Base-by-base conservation (phyloP, 164 flowering plant genomes). In the Malania oleifera region DNA sequence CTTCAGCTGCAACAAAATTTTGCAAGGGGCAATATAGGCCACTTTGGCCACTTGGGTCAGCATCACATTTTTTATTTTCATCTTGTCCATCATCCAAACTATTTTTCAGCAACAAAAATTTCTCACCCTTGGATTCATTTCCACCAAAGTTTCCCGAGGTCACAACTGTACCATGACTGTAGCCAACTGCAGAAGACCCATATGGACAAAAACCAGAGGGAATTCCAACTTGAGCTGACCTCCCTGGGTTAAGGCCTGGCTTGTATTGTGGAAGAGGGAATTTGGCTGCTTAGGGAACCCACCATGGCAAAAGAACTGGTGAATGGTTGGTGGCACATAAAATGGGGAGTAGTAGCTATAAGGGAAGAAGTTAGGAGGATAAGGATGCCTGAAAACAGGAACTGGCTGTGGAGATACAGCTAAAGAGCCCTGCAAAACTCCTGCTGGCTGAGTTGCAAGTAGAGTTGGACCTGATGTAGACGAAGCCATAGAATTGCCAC, bases 211-310 rank as follows among this genome's bases (percentile, higher is more conserved):
- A 79, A 7, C 67, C 74, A 56, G 79, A 55, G 18, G 72, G 72
- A 45, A 77, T 52, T 34, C 73, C 77, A 43, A 62, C 23, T 24
- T 72, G 79, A 48, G 65, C 17, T 48, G 64, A 54, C 43, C 66
- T 81, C 55, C 69, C 79, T 6, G 65, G 46, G 52, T 65, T 65
- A 18, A 52, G 19, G 39, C 71, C 76, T 4, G 73, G 65, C 65
- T 77, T 77, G 53, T 58, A 57, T 22, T 61, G 69, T 24, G 78
- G 72, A 48, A 73, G 44, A 54, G 82, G 25, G 28, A 55, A 52
- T 69, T 77, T 79, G 37, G 69, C 44, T 75, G 86, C 55, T 74
- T 80, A 46, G 77, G 77, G 24, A 77, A 76, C 25, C 78, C 82
- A 59, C 66, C 62, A 52, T 70, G 78, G 62, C 74, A 63, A 26